Conservation (phyloP, 2,329 filamentous ascomycete genomes). For the Clonostachys rosea region DNA sequence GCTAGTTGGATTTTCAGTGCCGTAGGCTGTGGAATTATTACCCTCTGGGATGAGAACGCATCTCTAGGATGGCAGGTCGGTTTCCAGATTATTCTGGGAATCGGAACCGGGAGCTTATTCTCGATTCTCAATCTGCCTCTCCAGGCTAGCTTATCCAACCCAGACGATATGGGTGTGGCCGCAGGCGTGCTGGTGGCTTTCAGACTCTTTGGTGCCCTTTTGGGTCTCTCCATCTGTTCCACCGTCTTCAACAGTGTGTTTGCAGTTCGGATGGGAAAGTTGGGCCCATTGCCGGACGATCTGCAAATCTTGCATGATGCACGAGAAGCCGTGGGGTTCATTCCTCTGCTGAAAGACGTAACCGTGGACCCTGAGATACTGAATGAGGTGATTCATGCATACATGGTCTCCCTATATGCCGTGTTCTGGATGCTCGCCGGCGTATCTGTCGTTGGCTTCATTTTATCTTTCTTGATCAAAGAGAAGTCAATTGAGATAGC, state of each 20-base stretch:
- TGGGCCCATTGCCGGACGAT: conserved; percentile 4
- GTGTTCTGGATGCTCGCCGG: not conserved
- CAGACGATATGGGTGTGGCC: conserved; percentile 24
- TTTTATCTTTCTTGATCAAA: not conserved
- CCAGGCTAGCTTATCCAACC: conserved; percentile 19
- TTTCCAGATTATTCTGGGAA: conserved; percentile 18
- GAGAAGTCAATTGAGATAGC: not conserved
- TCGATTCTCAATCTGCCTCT: conserved; percentile 16
- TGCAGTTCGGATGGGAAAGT: conserved; percentile 5
- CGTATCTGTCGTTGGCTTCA: not conserved
- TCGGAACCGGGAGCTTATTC: conserved; percentile 13
- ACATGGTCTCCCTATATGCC: not conserved
- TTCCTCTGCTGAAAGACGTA: conserved; percentile 1
- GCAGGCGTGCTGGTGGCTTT: conserved; percentile 23
- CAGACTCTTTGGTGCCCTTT: conserved; percentile 26
- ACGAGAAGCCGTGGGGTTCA: conserved; percentile 10
- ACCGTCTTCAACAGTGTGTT: conserved; percentile 24
- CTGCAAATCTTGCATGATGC: conserved; percentile 6
- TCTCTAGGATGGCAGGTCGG: conserved; percentile 2
- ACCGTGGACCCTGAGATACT: not conserved
- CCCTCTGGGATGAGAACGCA: conserved; percentile 5
- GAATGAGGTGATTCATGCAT: not conserved
- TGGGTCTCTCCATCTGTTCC: conserved; percentile 26
- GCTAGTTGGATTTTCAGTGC: conserved; percentile 10
- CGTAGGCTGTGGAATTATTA: conserved; percentile 11